Percentiles rank a stretch among this genome's conserved stretches.
Conservation (phyloP, 1,284 basidiomycete genomes). For the Ustilago sp. region DNA sequence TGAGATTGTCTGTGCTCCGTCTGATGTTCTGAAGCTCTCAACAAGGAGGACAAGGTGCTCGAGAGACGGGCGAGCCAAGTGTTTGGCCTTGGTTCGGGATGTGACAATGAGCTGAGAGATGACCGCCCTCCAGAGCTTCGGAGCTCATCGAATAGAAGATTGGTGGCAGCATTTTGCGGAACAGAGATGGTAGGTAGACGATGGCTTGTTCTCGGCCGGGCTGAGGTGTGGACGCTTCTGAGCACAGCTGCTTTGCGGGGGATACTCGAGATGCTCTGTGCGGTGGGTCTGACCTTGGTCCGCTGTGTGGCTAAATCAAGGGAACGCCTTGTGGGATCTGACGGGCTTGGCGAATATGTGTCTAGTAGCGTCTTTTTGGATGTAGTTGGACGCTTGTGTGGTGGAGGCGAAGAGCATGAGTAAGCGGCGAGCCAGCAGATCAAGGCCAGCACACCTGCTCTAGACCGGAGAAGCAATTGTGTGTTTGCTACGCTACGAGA, state of each 20-base stretch:
- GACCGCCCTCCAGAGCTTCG: constrained; percentile 13
- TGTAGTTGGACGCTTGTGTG: not conserved
- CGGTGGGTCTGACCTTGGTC: not conserved
- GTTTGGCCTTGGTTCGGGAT: constrained; percentile 27
- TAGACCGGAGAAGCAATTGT: constrained; percentile 27
- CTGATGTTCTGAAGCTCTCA: constrained; percentile 35
- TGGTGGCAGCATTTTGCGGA: not conserved
- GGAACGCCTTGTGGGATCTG: constrained; percentile 10
- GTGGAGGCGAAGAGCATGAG: constrained; percentile 33
- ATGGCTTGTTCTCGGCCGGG: constrained; percentile 17
- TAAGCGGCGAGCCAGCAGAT: constrained; percentile 46
- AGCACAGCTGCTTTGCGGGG: constrained; percentile 34
- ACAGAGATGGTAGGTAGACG: constrained; percentile 12
- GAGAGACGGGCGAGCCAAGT: constrained; percentile 42
- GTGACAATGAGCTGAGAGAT: constrained; percentile 33
- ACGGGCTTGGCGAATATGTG: not conserved
- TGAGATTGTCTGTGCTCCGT: constrained; percentile 14
- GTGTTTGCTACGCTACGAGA: constrained; percentile 26
- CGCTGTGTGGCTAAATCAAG: constrained; percentile 2
- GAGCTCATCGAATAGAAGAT: not conserved
- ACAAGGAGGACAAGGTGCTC: constrained; percentile 25
- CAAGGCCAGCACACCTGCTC: constrained; percentile 34
- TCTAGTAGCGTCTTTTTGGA: not conserved
- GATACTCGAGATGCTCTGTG: not conserved
- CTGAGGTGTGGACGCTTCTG: constrained; percentile 29